phyloP scores from a whole-genome alignment of 73 alveolate species.

The Breviolum minutum region DNA sequence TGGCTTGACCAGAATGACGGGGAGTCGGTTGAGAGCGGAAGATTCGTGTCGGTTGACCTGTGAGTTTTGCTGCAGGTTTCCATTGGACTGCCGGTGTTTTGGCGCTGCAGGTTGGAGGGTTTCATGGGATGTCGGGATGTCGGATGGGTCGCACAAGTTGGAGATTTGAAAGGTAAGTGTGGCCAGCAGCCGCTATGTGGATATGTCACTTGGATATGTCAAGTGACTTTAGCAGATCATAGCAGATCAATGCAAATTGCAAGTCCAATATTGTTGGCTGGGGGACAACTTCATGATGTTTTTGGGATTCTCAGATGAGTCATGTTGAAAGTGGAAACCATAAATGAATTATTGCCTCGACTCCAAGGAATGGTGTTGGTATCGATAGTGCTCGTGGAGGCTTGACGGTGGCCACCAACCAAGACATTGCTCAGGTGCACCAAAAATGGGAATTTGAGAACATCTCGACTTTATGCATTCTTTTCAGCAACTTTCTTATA shows the following conservation, averaged over 20 bases:
- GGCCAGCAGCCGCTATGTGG: constrained; percentile 2
- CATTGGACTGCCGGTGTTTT: too few species aligned
- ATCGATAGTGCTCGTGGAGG: constrained; percentile 19
- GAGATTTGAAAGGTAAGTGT: neutral
- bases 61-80: too few species aligned
- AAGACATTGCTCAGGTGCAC: constrained; percentile 31
- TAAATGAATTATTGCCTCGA: too few species aligned
- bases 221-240: neutral
- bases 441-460: neutral
- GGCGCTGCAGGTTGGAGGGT: neutral
- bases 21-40: too few species aligned
- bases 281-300: too few species aligned
- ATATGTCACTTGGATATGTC: neutral
- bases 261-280: neutral
- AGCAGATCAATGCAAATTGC: neutral
- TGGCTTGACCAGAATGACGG: neutral
- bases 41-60: too few species aligned
- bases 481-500: too few species aligned
- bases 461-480: too few species aligned
- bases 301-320: too few species aligned
- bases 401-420: constrained; percentile 42
- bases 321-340: too few species aligned
- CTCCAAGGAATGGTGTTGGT: constrained; percentile 26
- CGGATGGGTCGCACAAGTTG: neutral
- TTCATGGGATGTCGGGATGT: neutral